A percentile compares a stretch with the other conserved stretches of the same genome.
Evolutionary conservation across 352 stramenopile genomes (phyloP).

Genomic region (Phytophthora megakarya): DNA sequence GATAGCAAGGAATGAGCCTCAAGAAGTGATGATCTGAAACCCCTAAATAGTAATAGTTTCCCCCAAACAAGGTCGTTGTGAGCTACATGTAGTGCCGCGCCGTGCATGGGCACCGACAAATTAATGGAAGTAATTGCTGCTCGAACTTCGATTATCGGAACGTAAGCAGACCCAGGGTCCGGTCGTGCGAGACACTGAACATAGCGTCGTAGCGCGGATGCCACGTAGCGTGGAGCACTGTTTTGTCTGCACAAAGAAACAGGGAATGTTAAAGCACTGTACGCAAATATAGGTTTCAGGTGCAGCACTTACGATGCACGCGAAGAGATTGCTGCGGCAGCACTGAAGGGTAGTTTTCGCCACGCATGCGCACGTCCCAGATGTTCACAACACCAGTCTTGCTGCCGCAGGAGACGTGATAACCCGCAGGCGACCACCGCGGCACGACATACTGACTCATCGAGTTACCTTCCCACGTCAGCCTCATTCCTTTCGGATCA

Average conservation of each 20-base stretch:
- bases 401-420: slow-evolving; percentile 76
- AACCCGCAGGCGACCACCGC: slow-evolving; percentile 72
- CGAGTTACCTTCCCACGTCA: slow-evolving; percentile 63
- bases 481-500: slow-evolving; percentile 55
- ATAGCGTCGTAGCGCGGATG: slow-evolving; percentile 84
- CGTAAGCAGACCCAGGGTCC: slow-evolving; percentile 74
- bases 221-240: slow-evolving; percentile 87
- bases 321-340: slow-evolving; percentile 75
- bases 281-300: neutral
- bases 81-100: neutral
- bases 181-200: slow-evolving; percentile 86
- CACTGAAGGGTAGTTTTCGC: slow-evolving; percentile 55
- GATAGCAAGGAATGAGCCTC: too few relatives aligned
- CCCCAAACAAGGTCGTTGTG: neutral
- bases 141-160: slow-evolving; percentile 48
- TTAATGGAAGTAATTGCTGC: neutral
- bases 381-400: slow-evolving; percentile 72
- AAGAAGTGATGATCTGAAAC: too few relatives aligned
- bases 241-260: slow-evolving; percentile 62
- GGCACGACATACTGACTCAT: slow-evolving; percentile 89
- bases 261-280: slow-evolving; percentile 15
- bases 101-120: neutral
- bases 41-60: too few relatives aligned
- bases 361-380: slow-evolving; percentile 79
- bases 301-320: slow-evolving; percentile 70